A percentile compares a stretch with the other conserved stretches of the same genome.
phyloP scores from a whole-genome alignment of 192 early-diverging fungal species.

The Backusella luteola region DNA sequence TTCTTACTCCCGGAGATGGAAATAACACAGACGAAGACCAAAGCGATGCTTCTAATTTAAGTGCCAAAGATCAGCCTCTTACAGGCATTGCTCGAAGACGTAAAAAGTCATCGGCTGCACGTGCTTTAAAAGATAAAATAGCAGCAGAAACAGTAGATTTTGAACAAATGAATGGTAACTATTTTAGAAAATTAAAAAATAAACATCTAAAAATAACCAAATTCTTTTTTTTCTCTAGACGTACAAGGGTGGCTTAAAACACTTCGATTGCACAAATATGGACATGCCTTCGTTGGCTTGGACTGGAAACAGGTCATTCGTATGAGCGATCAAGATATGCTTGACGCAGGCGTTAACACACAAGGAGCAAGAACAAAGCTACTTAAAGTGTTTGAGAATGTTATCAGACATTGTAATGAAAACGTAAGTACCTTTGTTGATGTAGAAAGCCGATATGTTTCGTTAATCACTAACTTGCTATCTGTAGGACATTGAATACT shows the following conservation, averaged over 20 bases:
- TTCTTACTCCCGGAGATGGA: background rate
- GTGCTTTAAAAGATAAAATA: conserved; percentile 36
- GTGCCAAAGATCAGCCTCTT: background rate
- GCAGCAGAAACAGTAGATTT: conserved; percentile 38
- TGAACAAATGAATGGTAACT: conserved; percentile 32
- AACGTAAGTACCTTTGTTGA: conserved; percentile 23
- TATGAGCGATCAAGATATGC: conserved; percentile 33
- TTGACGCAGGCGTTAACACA: conserved; percentile 31
- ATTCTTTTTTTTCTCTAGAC: background rate
- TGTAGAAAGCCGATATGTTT: conserved; percentile 2
- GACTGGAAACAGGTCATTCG: conserved; percentile 32
- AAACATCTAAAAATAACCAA: background rate
- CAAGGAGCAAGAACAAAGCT: conserved; percentile 35
- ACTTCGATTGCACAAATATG: conserved; percentile 37
- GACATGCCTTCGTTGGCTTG: conserved; percentile 32
- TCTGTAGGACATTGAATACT: conserved; percentile 24
- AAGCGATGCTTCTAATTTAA: conserved; percentile 14
- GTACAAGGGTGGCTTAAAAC: conserved; percentile 37
- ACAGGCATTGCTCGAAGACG: conserved; percentile 31
- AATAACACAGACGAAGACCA: conserved; percentile 5
- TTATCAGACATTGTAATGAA: conserved; percentile 29
- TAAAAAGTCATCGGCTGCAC: conserved; percentile 33
- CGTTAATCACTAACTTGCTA: background rate
- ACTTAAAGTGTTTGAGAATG: conserved; percentile 40
- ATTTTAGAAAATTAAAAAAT: background rate